Base-by-base conservation (phyloP, 2,329 filamentous ascomycete species). In the Apiospora phragmitis region DNA sequence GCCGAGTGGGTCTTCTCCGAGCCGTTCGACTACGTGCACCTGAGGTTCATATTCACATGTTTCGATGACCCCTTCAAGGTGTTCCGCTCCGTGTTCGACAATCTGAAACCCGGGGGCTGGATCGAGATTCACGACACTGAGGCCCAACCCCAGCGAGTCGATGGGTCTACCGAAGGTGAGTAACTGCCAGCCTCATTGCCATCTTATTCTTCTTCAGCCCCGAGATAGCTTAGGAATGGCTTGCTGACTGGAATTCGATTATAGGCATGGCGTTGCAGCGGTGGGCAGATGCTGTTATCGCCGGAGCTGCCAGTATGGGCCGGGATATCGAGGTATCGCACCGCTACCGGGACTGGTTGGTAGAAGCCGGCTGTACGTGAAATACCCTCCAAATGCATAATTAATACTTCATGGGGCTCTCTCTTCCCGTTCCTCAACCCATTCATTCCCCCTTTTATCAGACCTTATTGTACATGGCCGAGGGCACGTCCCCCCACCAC, bases 11-110 rank as follows among this genome's bases (percentile, higher is more conserved):
- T 47, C 14, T 70, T 70, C 43, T 38, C 65, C 16, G 49, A 65
- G n/a, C 32, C 35, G 14, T 59, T 70, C 12, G 65, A 70, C 69
- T 70, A 70, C 47, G 47, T 68, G 6, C 69, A 70, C 35, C 35
- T 70, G 3, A 11, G 69, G 1, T 47, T 32, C 29, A 41, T 70
- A n/a, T 18, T 51, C 21, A 42, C 47, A 4, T 70, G 65, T 14
- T 68, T 70, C 26, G 32, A 70, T 32, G 69, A 70, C 16, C 43
- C n/a, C 18, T 68, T 21, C 35, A 26, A 21, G 24, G 38, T 24
- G 26, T 68, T 35, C n/a, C 47, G 18, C 43, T 35, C n/a, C 38
- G 43, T 47, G 21, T 68, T 59, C 66, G 65, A 68, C 18, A 24
- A 43, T n/a, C 59, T 70, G 35, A 68, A n/a, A 2, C 65, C 69